These are phyloP conservation scores for Stenogyne calaminthoides DNA, from an alignment of 305 asterid genomes.

Conservation along the genomic window DNA sequence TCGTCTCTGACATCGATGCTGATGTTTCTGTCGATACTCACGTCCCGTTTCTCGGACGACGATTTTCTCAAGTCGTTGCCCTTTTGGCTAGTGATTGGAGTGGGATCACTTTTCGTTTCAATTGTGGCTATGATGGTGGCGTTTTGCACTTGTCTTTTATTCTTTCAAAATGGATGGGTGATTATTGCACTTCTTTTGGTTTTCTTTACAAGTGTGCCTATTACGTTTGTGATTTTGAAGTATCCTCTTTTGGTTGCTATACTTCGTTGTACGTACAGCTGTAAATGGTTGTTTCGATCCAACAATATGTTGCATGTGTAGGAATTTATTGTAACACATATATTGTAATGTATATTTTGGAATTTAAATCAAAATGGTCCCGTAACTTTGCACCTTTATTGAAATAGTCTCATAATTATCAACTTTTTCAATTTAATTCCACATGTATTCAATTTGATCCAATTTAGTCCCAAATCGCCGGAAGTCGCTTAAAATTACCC, in stretches of 20 bases:
- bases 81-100: constrained; percentile 36
- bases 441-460: too few species aligned
- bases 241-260: constrained; percentile 29
- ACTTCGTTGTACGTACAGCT: constrained; percentile 31
- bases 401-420: too few species aligned
- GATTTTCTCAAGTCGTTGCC: constrained; percentile 37
- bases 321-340: too few species aligned
- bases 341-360: too few species aligned
- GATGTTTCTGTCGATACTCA: constrained; percentile 39
- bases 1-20: constrained; percentile 38
- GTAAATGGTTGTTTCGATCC: constrained; percentile 29
- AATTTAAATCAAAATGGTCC: too few species aligned
- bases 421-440: too few species aligned
- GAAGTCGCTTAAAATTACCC: too few species aligned
- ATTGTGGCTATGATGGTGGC: constrained; percentile 41
- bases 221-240: constrained; percentile 30
- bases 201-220: constrained; percentile 29
- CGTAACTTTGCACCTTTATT: too few species aligned
- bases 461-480: too few species aligned
- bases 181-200: background rate
- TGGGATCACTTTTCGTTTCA: constrained; percentile 34
- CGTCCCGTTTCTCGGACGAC: constrained; percentile 30
- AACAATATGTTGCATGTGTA: constrained; percentile 17
- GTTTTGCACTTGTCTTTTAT: constrained; percentile 29
- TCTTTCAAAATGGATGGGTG: constrained; percentile 28